Conservation (phyloP, 768 basidiomycete genomes). For the Kwoniella sp. region DNA sequence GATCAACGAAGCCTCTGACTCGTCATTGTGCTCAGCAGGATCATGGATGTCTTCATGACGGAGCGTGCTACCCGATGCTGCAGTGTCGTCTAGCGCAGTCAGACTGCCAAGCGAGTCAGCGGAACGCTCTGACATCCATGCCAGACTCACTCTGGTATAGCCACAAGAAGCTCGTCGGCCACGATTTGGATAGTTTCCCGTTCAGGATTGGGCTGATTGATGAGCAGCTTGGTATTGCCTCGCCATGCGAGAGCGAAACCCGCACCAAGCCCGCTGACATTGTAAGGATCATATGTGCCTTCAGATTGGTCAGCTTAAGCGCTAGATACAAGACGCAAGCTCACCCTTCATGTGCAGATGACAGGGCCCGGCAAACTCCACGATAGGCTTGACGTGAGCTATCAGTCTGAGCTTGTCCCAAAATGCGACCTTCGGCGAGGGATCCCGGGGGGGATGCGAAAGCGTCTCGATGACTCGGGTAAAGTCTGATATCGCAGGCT, state of each 20-base stretch:
- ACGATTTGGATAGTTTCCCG: conserved; percentile 75
- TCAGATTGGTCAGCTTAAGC: background rate
- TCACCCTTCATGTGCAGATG: conserved; percentile 82
- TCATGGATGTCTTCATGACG: background rate
- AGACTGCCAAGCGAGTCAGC: conserved; percentile 15
- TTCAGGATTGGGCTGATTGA: conserved; percentile 68
- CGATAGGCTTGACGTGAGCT: conserved; percentile 73
- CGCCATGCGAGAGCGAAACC: conserved; percentile 84
- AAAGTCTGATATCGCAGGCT: conserved; percentile 78
- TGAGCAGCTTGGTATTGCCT: conserved; percentile 65
- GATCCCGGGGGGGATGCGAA: conserved; percentile 70
- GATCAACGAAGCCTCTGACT: conserved; percentile 23
- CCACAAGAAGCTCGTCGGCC: conserved; percentile 73
- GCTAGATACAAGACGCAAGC: background rate
- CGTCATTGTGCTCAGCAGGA: conserved; percentile 18
- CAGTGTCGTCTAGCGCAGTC: conserved; percentile 42
- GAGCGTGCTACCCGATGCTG: conserved; percentile 39
- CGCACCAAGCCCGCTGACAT: conserved; percentile 64
- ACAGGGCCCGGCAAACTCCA: conserved; percentile 63
- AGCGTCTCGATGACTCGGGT: conserved; percentile 77
- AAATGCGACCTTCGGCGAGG: conserved; percentile 78
- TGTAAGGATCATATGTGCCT: conserved; percentile 82
- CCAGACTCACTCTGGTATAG: conserved; percentile 71
- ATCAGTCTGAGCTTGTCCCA: conserved; percentile 82
- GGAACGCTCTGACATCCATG: background rate